Base-by-base conservation (phyloP, 768 basidiomycete genomes). In the Suillus ampliporus region DNA sequence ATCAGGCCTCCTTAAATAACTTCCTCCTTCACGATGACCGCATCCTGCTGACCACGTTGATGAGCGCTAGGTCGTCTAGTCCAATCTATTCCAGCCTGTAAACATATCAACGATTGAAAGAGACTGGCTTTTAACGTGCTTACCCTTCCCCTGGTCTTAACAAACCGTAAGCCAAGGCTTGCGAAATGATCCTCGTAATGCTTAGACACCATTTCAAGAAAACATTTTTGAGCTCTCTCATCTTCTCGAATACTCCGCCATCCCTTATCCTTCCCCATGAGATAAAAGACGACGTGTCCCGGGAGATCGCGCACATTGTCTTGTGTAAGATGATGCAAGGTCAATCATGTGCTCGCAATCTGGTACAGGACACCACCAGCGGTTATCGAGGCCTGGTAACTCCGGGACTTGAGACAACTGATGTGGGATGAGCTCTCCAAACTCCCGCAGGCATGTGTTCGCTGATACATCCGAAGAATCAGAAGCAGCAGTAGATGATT, bases 351-450 rank as follows among this genome's bases (percentile, higher is more conserved):
- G 79, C 6, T 61, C 23, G 71, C 88, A 89, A 8, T 63, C 68
- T 48, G 64, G 67, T 43, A 79, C 67, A 11, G 82, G 80, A 66
- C 88, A 89, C 64, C 73, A 71, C 88, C 88, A 89, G 23, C 74
- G 76, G 63, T 85, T 79, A 34, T 80, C 73, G 3, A 79, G 79
- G 8, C 72, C 71, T 10, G 78, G 79, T 43, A 86, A 72, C 1
- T 65, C 61, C 7, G 86, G 86, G 0, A 74, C 70, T 10, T 68
- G 53, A 41, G 70, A 73, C 53, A 79, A 70, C 54, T 75, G 74
- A 43, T 67, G 65, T 4, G 84, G 85, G 51, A 86, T 71, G 37
- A 54, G 37, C 50, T 58, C 68, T 50, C 61, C 67, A 60, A 62
- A 15, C 38, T 77, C 52, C 44, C 63, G 60, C 52, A 65, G 65